Percentiles rank a stretch among this genome's conserved stretches.
Conservation (phyloP, 2,329 filamentous ascomycete species). For the Aspergillus sp. region DNA sequence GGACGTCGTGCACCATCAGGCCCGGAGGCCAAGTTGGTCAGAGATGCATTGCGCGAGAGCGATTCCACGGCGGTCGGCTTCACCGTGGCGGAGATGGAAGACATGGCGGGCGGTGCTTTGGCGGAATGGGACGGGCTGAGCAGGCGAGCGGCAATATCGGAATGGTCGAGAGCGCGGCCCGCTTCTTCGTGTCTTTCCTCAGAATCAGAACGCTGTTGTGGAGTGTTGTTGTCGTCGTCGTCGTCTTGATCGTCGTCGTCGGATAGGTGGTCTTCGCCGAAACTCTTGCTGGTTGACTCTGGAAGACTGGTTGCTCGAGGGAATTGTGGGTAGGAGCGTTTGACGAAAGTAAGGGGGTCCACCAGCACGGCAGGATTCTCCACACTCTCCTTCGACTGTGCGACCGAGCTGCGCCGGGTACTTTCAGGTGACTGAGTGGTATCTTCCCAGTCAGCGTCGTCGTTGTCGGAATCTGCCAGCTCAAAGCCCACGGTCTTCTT, state of each 20-base stretch:
- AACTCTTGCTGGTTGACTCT: conserved; percentile 38
- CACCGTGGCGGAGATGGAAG: conserved; percentile 50
- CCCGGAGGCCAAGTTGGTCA: conserved; percentile 39
- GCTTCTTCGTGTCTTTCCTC: conserved; percentile 25
- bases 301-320: conserved; percentile 43
- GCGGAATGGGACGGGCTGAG: conserved; percentile 44
- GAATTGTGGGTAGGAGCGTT: conserved; percentile 42
- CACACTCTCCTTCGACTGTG: conserved; percentile 36
- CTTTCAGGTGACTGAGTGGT: conserved; percentile 52
- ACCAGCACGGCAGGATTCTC: conserved; percentile 40
- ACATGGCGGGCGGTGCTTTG: conserved; percentile 51
- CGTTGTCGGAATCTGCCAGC: conserved; percentile 46
- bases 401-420: conserved; percentile 49
- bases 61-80: conserved; percentile 39
- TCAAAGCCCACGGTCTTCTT: conserved; percentile 53
- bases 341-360: conserved; percentile 45
- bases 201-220: conserved; percentile 18
- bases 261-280: conserved; percentile 28
- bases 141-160: conserved; percentile 42
- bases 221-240: conserved; percentile 18
- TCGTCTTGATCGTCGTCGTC: conserved; percentile 27
- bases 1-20: conserved; percentile 36
- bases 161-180: conserved; percentile 31
- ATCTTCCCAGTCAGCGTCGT: conserved; percentile 53
- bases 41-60: conserved; percentile 38